These are phyloP conservation scores for Hymenotorrendiella dingleyae DNA, from an alignment of 2,329 filamentous ascomycete genomes.

Conservation along the genomic window DNA sequence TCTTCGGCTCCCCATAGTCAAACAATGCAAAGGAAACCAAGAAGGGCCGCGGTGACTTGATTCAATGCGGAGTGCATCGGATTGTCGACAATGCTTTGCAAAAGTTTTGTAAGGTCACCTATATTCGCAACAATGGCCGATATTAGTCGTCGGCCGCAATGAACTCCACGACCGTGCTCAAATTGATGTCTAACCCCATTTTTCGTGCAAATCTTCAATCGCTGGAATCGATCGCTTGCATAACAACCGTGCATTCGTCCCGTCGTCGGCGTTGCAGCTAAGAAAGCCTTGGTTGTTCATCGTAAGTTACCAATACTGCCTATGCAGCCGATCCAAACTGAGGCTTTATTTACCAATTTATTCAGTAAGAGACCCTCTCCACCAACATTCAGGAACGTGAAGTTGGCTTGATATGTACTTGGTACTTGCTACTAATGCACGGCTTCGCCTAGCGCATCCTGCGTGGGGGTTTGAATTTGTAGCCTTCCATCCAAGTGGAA, in stretches of 20 bases:
- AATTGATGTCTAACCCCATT: background rate
- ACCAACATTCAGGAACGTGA: background rate
- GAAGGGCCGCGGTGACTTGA: too few relatives aligned
- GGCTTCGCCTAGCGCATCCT: too few relatives aligned
- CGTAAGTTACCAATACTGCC: background rate
- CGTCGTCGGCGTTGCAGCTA: slow-evolving; percentile 12
- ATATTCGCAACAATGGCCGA: too few relatives aligned
- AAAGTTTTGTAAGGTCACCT: too few relatives aligned
- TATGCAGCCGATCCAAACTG: slow-evolving; percentile 8
- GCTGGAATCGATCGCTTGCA: slow-evolving; percentile 24
- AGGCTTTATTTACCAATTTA: slow-evolving; percentile 6
- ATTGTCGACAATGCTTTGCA: too few relatives aligned
- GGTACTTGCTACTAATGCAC: background rate
- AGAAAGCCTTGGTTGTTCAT: background rate
- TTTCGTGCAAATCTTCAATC: slow-evolving; percentile 1
- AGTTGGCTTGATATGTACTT: slow-evolving; percentile 1
- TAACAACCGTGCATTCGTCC: slow-evolving; percentile 23
- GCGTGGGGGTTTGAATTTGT: too few relatives aligned
- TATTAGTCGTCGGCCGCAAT: background rate
- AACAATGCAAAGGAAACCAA: too few relatives aligned
- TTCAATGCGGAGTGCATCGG: too few relatives aligned
- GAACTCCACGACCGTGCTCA: slow-evolving; percentile 1
- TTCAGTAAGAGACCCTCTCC: too few relatives aligned
- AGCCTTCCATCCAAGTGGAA: too few relatives aligned
- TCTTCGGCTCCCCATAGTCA: too few relatives aligned